A percentile compares a stretch with the other conserved stretches of the same genome.
These are phyloP conservation scores for Rutstroemia sp. DNA, from an alignment of 2,329 filamentous ascomycete genomes.

Conservation along the genomic window DNA sequence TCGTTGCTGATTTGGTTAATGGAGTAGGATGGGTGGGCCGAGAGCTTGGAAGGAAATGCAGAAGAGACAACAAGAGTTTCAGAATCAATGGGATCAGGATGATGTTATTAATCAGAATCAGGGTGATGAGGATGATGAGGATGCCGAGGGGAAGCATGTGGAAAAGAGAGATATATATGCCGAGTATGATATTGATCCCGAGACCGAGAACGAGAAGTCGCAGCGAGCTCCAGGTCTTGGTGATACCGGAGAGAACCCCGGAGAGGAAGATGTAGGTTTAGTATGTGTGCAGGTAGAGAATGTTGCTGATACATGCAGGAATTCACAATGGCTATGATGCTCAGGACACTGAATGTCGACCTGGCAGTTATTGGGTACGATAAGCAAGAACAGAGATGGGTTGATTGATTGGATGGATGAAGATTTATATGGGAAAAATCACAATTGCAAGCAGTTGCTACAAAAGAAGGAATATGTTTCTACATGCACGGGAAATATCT, in stretches of 20 bases:
- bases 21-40: constrained; percentile 49
- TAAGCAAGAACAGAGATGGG: constrained; percentile 48
- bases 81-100: constrained; percentile 34
- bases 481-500: background rate
- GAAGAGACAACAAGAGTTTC: constrained; percentile 37
- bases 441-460: background rate
- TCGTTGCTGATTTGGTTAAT: constrained; percentile 3
- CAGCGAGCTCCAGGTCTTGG: constrained; percentile 27
- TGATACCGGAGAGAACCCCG: constrained; percentile 30
- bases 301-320: constrained; percentile 34
- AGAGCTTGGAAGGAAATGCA: constrained; percentile 46
- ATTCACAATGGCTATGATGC: constrained; percentile 65
- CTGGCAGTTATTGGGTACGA: constrained; percentile 57
- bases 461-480: background rate
- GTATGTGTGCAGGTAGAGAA: constrained; percentile 16
- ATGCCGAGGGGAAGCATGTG: constrained; percentile 33
- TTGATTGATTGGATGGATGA: constrained; percentile 33
- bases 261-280: constrained; percentile 36
- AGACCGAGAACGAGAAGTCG: constrained; percentile 30
- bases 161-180: constrained; percentile 29
- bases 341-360: constrained; percentile 57
- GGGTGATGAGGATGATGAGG: constrained; percentile 26
- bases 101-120: constrained; percentile 22
- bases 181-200: constrained; percentile 28
- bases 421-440: background rate